Conservation (phyloP, 768 basidiomycete species). For the Multifurca ochricompacta region DNA sequence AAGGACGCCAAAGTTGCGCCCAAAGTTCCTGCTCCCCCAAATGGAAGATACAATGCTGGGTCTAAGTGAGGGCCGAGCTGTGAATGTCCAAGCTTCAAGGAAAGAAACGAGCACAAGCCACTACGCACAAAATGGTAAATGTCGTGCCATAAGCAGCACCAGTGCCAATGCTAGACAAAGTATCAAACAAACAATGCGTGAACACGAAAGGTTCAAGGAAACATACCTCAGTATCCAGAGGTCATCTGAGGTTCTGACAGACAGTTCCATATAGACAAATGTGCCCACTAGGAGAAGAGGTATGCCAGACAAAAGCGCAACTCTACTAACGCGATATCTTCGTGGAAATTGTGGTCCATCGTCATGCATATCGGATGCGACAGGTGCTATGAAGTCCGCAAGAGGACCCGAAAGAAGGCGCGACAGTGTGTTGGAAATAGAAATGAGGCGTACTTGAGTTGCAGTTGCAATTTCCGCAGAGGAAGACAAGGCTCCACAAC, state of each 20-base stretch:
- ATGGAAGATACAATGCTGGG: slow-evolving; percentile 64
- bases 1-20: slow-evolving; percentile 69
- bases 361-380: slow-evolving; percentile 36
- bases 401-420: slow-evolving; percentile 61
- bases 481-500: slow-evolving; percentile 13
- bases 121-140: slow-evolving; percentile 63
- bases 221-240: slow-evolving; percentile 67
- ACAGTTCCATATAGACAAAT: slow-evolving; percentile 48
- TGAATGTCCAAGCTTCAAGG: not conserved
- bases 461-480: slow-evolving; percentile 37
- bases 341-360: slow-evolving; percentile 33
- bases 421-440: slow-evolving; percentile 62
- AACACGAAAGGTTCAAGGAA: not conserved
- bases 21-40: slow-evolving; percentile 65
- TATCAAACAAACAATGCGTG: slow-evolving; percentile 5
- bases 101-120: not conserved
- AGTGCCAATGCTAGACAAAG: slow-evolving; percentile 43
- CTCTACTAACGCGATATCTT: slow-evolving; percentile 52
- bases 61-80: slow-evolving; percentile 29
- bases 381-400: slow-evolving; percentile 67
- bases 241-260: slow-evolving; percentile 39
- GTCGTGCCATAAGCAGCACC: slow-evolving; percentile 63
- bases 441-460: slow-evolving; percentile 62
- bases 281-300: slow-evolving; percentile 41
- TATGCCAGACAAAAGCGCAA: slow-evolving; percentile 49